These are phyloP conservation scores for Venturia asperata DNA, from an alignment of 2,329 filamentous ascomycete species.

Conservation along the genomic window DNA sequence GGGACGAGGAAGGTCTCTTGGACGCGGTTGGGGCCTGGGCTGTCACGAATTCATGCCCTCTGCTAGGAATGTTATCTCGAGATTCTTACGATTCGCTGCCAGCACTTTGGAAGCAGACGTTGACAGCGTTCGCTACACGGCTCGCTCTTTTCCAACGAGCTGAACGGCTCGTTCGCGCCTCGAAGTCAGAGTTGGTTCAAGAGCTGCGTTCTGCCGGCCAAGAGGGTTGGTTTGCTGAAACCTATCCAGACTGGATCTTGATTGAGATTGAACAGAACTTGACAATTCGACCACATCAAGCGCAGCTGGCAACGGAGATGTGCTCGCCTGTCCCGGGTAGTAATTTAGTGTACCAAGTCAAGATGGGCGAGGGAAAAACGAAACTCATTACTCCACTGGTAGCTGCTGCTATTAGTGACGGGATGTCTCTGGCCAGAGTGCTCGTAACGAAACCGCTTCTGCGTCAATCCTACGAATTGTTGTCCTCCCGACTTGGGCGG, in stretches of 20 bases:
- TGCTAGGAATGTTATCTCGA: background rate
- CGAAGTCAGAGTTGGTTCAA: constrained; percentile 24
- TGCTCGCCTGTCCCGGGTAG: constrained; percentile 42
- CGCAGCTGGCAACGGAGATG: constrained; percentile 52
- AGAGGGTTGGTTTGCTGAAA: constrained; percentile 45
- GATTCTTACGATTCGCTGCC: background rate
- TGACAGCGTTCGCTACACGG: constrained; percentile 27
- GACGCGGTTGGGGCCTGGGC: background rate
- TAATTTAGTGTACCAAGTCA: constrained; percentile 55
- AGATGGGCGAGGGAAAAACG: constrained; percentile 58
- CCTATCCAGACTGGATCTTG: constrained; percentile 53
- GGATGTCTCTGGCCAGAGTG: constrained; percentile 41
- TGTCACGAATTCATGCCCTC: background rate
- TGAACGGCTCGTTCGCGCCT: constrained; percentile 23
- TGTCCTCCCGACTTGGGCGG: constrained; percentile 46
- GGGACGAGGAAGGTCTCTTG: background rate
- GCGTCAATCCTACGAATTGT: constrained; percentile 47
- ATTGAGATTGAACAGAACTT: constrained; percentile 58
- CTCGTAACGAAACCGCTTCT: constrained; percentile 48
- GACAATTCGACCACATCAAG: constrained; percentile 52
- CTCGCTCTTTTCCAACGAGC: constrained; percentile 30
- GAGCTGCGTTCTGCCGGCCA: constrained; percentile 47
- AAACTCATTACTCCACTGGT: constrained; percentile 62
- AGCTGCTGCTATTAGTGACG: constrained; percentile 34
- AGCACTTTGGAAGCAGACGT: constrained; percentile 23